Conservation (phyloP, 2,329 filamentous ascomycete genomes). For the Cercospora sp. region DNA sequence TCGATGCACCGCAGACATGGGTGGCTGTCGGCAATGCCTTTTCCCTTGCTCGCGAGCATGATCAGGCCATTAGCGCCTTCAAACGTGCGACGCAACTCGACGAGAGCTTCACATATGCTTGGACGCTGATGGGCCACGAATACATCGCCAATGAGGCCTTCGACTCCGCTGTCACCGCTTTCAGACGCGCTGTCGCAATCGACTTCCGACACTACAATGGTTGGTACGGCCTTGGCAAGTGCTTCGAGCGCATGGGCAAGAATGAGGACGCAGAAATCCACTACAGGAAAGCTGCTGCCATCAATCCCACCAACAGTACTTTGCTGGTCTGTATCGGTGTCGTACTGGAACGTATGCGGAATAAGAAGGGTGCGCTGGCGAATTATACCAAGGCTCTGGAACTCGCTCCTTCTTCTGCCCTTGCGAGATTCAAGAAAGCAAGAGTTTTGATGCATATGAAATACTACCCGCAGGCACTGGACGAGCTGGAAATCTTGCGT, state of each 20-base stretch:
- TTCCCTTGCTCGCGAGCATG: slow-evolving; percentile 87
- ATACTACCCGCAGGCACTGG: slow-evolving; percentile 69
- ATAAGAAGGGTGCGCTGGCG: slow-evolving; percentile 72
- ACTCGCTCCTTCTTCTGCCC: slow-evolving; percentile 75
- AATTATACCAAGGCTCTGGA: slow-evolving; percentile 83
- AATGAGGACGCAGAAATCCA: slow-evolving; percentile 83
- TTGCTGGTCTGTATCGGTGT: slow-evolving; percentile 90
- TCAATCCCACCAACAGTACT: slow-evolving; percentile 93
- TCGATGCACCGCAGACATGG: slow-evolving; percentile 92
- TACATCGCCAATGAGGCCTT: slow-evolving; percentile 96
- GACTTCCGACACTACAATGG: slow-evolving; percentile 94
- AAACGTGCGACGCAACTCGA: slow-evolving; percentile 89
- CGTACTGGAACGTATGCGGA: slow-evolving; percentile 81
- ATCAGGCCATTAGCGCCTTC: slow-evolving; percentile 92
- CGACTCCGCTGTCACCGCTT: slow-evolving; percentile 86
- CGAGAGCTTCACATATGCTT: slow-evolving; percentile 89
- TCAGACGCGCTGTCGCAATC: slow-evolving; percentile 80
- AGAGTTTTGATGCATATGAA: slow-evolving; percentile 77
- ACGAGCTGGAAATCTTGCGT: slow-evolving; percentile 83
- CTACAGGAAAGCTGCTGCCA: slow-evolving; percentile 81
- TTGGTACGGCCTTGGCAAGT: slow-evolving; percentile 84
- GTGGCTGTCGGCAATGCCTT: slow-evolving; percentile 93
- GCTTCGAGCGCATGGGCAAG: slow-evolving; percentile 57
- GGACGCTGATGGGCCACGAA: slow-evolving; percentile 93
- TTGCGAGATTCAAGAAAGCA: slow-evolving; percentile 92